Evolutionary conservation across 441 rosid genomes (phyloP).

Genomic region (Manihot esculenta): DNA sequence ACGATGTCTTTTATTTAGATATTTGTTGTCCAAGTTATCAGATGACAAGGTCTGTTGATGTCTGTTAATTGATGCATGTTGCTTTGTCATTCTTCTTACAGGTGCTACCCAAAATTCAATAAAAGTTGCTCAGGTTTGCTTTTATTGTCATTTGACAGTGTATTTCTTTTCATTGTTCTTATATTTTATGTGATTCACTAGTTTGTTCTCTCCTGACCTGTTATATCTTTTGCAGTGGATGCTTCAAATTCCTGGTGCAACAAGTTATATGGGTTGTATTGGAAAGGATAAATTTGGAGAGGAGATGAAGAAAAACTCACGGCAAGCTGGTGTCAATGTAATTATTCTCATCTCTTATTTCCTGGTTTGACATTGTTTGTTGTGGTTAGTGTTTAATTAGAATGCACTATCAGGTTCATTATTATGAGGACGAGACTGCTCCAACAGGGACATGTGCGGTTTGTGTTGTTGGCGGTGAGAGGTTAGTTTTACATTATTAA

Average conservation of each 20-base stretch:
- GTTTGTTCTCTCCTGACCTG: neutral
- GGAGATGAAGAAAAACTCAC: constrained; percentile 85
- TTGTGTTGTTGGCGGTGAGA: constrained; percentile 93
- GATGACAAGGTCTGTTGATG: neutral
- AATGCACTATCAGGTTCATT: constrained; percentile 49
- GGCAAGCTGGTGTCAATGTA: constrained; percentile 81
- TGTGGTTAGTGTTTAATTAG: neutral
- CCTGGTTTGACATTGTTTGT: neutral
- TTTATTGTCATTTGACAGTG: neutral
- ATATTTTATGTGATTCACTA: neutral
- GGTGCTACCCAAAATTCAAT: constrained; percentile 87
- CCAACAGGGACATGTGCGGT: constrained; percentile 94
- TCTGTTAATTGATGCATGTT: constrained; percentile 9
- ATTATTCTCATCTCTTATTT: constrained; percentile 11
- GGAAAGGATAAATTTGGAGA: constrained; percentile 94
- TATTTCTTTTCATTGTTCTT: constrained; percentile 1
- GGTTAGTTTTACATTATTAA: constrained; percentile 38
- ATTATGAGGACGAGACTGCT: constrained; percentile 72
- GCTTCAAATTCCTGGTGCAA: constrained; percentile 91
- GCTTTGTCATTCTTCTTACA: constrained; percentile 19
- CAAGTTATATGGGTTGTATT: constrained; percentile 89
- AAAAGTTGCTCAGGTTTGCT: constrained; percentile 84
- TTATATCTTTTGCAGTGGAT: constrained; percentile 65
- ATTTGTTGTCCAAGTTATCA: neutral
- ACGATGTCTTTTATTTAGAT: neutral